phyloP scores from a whole-genome alignment of 495 filamentous ascomycete species.

The Bombardia bombarda region DNA sequence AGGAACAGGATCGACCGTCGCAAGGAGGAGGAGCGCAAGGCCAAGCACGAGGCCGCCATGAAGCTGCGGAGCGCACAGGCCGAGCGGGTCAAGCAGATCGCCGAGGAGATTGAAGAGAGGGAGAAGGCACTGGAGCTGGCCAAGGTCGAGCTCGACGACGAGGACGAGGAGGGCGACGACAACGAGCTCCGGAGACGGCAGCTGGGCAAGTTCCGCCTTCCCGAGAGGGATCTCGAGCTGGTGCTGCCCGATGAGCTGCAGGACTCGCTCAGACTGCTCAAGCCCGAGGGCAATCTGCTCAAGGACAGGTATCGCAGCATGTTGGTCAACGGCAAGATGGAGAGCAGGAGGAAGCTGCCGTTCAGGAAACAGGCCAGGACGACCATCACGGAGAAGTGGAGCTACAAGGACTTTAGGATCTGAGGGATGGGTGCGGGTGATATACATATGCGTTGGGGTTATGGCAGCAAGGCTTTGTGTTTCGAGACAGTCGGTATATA shows the following conservation, averaged over 20 bases:
- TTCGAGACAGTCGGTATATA: too few species aligned
- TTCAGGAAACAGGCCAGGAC: slow-evolving; percentile 72
- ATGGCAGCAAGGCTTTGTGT: not conserved
- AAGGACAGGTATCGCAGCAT: slow-evolving; percentile 87
- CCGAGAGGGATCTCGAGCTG: slow-evolving; percentile 74
- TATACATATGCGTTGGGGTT: too few species aligned
- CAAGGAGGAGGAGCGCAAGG: slow-evolving; percentile 73
- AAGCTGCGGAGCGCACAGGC: slow-evolving; percentile 63
- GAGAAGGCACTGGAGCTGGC: slow-evolving; percentile 37
- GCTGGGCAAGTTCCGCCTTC: slow-evolving; percentile 70
- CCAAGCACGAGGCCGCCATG: slow-evolving; percentile 61
- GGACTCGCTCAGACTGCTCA: slow-evolving; percentile 79
- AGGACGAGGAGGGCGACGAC: slow-evolving; percentile 41
- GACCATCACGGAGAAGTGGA: slow-evolving; percentile 88
- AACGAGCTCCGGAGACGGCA: slow-evolving; percentile 64
- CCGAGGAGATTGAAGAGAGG: slow-evolving; percentile 51
- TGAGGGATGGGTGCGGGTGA: not conserved
- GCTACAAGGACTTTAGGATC: slow-evolving; percentile 77
- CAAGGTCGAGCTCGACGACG: slow-evolving; percentile 32
- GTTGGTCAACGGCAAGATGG: slow-evolving; percentile 80
- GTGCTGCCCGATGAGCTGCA: slow-evolving; percentile 90
- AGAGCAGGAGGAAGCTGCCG: slow-evolving; percentile 65
- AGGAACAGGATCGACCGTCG: slow-evolving; percentile 78
- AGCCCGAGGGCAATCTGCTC: slow-evolving; percentile 89
- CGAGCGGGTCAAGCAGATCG: slow-evolving; percentile 56